Evolutionary conservation across 1,284 basidiomycete species (phyloP), one percentile per base, ranked within the genome.

Genomic region (Xerocomus amazonicus): DNA sequence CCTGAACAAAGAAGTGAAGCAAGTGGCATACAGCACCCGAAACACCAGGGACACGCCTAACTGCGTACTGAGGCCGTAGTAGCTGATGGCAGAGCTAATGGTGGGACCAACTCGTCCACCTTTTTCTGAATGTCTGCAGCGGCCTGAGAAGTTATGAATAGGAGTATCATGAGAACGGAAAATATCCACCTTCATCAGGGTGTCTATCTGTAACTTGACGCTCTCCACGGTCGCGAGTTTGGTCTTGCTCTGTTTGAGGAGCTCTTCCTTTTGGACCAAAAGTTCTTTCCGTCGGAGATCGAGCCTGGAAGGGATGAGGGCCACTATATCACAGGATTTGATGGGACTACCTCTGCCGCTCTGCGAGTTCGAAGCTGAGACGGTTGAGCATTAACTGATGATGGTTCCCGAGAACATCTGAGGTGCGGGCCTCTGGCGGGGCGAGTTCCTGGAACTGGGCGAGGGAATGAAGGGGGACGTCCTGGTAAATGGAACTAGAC

Each of bases 381-480:
- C 87, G 81, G 61, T 84, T 89, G 55, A 90, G 77, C 84, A 90
- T 88, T 33, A 91, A 73, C 58, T 89, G 83, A 64, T 90, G 89
- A 37, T 84, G 77, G 60, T 87, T 78, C 10, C 74, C 70, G 38
- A 87, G 66, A 26, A 83, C 78, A 4, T 79, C 79, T 16, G 76
- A 72, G 29, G 79, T 76, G 23, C 77, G 80, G 37, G 78, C 81
- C 63, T 81, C 86, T 58, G 77, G 76, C 2, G 87, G 85, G 0
- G 89, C 86, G 37, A 83, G 73, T 41, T 68, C 62, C 57, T 75
- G 63, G 58, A 89, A 90, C 51, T 88, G 80, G 23, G 85, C 77
- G 9, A 87, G 58, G 6, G 73, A 65, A 65, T 90, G 81, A 34
- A 90, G 69, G 9, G 87, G 79, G 12, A 90, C 74, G 54, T 91